Percentiles rank a stretch among this genome's conserved stretches.
Conservation (phyloP, 805 yeast species). For the Yamadazyma akitaensis region DNA sequence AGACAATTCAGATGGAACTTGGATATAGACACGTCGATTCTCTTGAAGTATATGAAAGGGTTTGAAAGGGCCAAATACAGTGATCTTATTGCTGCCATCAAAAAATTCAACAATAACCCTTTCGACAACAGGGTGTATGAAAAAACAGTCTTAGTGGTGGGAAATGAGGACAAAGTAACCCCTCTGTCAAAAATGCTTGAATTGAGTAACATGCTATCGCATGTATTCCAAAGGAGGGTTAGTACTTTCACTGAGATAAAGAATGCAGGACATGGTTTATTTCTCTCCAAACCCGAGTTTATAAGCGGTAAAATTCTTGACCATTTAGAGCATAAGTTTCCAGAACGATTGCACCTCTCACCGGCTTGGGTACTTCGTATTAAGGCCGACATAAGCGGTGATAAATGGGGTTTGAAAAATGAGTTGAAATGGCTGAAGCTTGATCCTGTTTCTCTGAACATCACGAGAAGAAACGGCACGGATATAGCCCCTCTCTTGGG, state of each 20-base stretch:
- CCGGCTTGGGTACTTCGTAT: conserved; percentile 70
- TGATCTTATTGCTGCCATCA: conserved; percentile 43
- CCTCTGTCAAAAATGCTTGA: conserved; percentile 39
- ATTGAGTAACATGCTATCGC: conserved; percentile 24
- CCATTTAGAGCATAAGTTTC: conserved; percentile 49
- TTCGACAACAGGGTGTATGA: conserved; percentile 28
- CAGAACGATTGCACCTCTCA: conserved; percentile 50
- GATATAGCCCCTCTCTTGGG: conserved; percentile 53
- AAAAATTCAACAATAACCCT: conserved; percentile 33
- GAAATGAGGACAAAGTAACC: conserved; percentile 55
- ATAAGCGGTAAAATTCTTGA: conserved; percentile 59
- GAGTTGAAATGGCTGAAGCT: conserved; percentile 67
- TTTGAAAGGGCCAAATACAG: conserved; percentile 40
- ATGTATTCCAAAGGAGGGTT: conserved; percentile 23
- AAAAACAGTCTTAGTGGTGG: conserved; percentile 57
- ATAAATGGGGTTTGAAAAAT: conserved; percentile 78
- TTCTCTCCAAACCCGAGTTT: conserved; percentile 61
- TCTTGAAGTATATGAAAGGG: conserved; percentile 53
- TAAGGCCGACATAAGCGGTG: conserved; percentile 60
- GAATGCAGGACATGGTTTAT: conserved; percentile 62
- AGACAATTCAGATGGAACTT: conserved; percentile 71
- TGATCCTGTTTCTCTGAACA: conserved; percentile 46
- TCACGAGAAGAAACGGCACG: conserved; percentile 29
- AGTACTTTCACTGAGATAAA: conserved; percentile 36
- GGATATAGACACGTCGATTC: conserved; percentile 53